Evolutionary conservation across 2,329 filamentous ascomycete genomes (phyloP).

Genomic region (Neopestalotiopsis rosae): DNA sequence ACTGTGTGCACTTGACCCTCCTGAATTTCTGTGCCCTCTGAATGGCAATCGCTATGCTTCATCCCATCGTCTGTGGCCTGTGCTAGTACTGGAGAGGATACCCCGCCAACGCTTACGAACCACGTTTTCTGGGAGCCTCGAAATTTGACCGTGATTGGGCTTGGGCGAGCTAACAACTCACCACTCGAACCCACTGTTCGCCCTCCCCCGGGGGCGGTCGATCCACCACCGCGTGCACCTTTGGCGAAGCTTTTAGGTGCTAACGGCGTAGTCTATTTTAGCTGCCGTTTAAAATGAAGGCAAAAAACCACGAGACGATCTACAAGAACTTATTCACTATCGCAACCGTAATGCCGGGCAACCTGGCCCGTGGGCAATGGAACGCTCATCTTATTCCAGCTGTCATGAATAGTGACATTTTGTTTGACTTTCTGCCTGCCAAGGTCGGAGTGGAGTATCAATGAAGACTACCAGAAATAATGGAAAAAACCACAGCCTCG

Average conservation of each 20-base stretch:
- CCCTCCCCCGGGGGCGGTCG: too few relatives aligned
- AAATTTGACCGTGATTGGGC: too few relatives aligned
- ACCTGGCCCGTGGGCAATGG: not conserved
- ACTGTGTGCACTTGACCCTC: not conserved
- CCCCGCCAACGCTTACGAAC: not conserved
- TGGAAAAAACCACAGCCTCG: not conserved
- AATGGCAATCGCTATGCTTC: not conserved
- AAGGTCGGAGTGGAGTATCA: not conserved
- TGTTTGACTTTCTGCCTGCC: not conserved
- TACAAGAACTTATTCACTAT: not conserved
- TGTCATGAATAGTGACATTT: not conserved
- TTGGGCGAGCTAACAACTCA: too few relatives aligned
- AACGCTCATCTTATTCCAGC: not conserved
- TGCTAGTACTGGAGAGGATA: not conserved
- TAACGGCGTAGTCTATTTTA: conserved; percentile 1
- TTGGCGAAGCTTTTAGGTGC: not conserved
- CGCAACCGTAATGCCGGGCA: not conserved
- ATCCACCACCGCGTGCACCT: too few relatives aligned
- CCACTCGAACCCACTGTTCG: too few relatives aligned
- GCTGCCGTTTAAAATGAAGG: not conserved
- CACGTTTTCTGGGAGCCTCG: not conserved
- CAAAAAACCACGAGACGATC: not conserved
- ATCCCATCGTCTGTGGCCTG: too few relatives aligned
- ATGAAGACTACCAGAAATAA: not conserved
- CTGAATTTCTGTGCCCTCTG: not conserved